Evolutionary conservation across 2,329 filamentous ascomycete species (phyloP).

Genomic region (Neonectria faginata): DNA sequence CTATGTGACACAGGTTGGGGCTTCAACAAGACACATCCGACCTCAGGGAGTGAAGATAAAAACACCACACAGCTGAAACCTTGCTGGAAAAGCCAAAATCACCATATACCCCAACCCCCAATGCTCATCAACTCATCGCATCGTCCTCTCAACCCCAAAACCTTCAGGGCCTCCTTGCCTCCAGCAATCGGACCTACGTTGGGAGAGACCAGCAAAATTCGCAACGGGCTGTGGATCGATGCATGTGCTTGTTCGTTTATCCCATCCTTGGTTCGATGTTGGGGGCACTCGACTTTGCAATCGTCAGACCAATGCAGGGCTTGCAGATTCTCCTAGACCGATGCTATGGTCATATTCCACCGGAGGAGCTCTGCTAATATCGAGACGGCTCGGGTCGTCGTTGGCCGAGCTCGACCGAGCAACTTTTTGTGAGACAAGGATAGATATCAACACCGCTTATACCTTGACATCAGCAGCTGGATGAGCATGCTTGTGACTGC

Average conservation of each 20-base stretch:
- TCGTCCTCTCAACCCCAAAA: slow-evolving; percentile 9
- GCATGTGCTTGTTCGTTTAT: slow-evolving; percentile 2
- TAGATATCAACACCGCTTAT: not conserved
- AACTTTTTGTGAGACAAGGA: not conserved
- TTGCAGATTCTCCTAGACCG: slow-evolving; percentile 11
- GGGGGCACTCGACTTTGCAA: not conserved
- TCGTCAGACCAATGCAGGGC: slow-evolving; percentile 11
- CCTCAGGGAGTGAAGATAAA: slow-evolving; percentile 19
- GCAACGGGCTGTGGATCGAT: not conserved
- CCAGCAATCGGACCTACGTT: slow-evolving; percentile 14
- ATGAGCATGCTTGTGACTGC: not conserved
- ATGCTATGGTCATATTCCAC: not conserved
- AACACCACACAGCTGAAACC: not conserved
- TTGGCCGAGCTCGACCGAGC: slow-evolving; percentile 20
- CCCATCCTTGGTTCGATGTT: not conserved
- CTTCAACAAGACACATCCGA: slow-evolving; percentile 38
- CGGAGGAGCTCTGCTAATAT: not conserved
- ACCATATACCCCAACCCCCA: slow-evolving; percentile 41
- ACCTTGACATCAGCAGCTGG: too few relatives aligned
- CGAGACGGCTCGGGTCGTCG: not conserved
- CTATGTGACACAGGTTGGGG: slow-evolving; percentile 33
- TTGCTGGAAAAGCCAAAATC: not conserved
- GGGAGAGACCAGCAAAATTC: slow-evolving; percentile 7
- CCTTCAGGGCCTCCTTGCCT: not conserved
- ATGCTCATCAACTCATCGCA: slow-evolving; percentile 13